Evolutionary conservation across 331 rosid species (phyloP), one percentile per base, ranked within the genome.

Genomic region (Malus hybrid): DNA sequence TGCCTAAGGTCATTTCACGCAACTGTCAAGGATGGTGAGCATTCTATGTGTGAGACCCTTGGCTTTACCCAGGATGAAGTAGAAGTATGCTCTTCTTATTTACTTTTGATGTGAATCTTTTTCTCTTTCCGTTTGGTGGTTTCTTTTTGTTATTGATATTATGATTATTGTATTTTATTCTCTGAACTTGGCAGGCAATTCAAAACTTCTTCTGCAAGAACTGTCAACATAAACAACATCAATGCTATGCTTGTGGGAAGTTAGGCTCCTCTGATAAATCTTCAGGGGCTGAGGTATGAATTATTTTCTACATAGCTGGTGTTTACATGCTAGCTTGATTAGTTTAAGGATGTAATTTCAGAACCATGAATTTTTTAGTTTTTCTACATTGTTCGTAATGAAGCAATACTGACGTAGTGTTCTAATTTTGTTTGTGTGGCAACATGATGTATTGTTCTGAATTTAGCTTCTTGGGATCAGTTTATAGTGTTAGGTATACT

Each of bases 1-100:
- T 94, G 99, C 90, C 76, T 87, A 87, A 92, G 97, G 82, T 88
- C 97, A 11, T 94, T 94, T 72, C 99, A 94, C 89, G 87, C 90
- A 7, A 92, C 93, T 33, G 71, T 18, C 79, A 83, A 74, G 76
- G 86, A 71, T 80, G 95, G 93, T 36, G 73, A 16, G 20, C 93
- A 84, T 11, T 85, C 88, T 72, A 1, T 1, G 0, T 94, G 99
- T 73, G 79, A 31, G 32, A 85, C 99, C 75, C 97, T 94, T 65
- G 93, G 99, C 68, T 70, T 83, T 69, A 75, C 92, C 28, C 44
- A 52, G 75, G 89, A 87, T 42, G 92, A 88, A 86, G 91, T 89
- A 55, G 84, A 84, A 55, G 97, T 94, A 89, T 79, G 95, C 19
- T 74, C 20, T 48, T 71, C 46, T 76, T 75, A 19, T 31, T 18